Percentiles rank a stretch among this genome's conserved stretches.
Conservation (phyloP, 2,329 filamentous ascomycete species). For the Rhexocercosporidium sp. region DNA sequence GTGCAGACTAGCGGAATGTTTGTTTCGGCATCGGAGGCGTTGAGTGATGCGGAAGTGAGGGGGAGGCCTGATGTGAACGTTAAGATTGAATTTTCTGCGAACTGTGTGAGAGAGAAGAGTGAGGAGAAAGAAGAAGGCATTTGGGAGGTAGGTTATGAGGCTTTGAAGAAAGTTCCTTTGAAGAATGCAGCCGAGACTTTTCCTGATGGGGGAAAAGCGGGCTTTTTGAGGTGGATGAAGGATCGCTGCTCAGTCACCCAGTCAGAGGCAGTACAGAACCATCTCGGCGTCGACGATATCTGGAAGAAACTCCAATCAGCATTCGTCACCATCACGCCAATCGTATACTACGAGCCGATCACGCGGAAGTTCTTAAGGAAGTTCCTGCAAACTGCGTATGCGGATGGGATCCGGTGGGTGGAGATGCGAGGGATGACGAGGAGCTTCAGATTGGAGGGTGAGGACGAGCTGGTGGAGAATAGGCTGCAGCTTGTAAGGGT, state of each 20-base stretch:
- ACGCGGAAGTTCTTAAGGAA: constrained; percentile 75
- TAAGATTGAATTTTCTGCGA: constrained; percentile 55
- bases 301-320: constrained; percentile 79
- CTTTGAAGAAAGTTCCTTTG: constrained; percentile 43
- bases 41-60: constrained; percentile 57
- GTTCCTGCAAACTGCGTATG: constrained; percentile 70
- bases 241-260: constrained; percentile 71
- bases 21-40: constrained; percentile 59
- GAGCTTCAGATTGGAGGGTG: constrained; percentile 69
- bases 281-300: constrained; percentile 81
- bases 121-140: constrained; percentile 49
- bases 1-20: constrained; percentile 76
- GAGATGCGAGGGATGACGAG: constrained; percentile 70
- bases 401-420: constrained; percentile 81
- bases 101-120: constrained; percentile 37
- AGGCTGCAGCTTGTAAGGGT: constrained; percentile 71
- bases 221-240: constrained; percentile 78
- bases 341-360: constrained; percentile 88
- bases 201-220: constrained; percentile 63
- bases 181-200: constrained; percentile 74
- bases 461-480: constrained; percentile 65
- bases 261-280: constrained; percentile 74
- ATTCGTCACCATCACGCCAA: constrained; percentile 72
- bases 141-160: constrained; percentile 67
- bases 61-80: constrained; percentile 60